phyloP scores from a whole-genome alignment of 495 filamentous ascomycete species.

The Podospora bellae-mahoneyi region DNA sequence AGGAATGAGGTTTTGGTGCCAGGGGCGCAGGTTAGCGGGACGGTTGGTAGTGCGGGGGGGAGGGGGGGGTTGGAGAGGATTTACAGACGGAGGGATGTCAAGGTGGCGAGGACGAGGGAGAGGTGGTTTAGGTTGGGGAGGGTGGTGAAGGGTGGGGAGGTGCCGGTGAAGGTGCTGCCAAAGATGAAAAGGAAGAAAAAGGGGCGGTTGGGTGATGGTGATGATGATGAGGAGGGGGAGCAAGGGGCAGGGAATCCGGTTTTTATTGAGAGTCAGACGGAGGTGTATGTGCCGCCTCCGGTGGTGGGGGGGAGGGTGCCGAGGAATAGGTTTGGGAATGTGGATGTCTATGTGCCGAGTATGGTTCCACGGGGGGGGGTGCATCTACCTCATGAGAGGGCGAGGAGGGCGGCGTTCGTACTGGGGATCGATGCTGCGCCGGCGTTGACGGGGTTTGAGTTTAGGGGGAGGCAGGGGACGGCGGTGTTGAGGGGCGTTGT shows the following conservation, averaged over 20 bases:
- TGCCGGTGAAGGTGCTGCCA: conserved; percentile 68
- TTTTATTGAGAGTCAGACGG: conserved; percentile 74
- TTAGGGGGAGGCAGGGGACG: conserved; percentile 76
- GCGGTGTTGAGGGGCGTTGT: conserved; percentile 74
- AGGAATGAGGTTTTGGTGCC: conserved; percentile 72
- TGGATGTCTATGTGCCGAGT: conserved; percentile 86
- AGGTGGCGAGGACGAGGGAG: conserved; percentile 67
- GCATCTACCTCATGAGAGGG: conserved; percentile 60
- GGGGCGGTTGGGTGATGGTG: conserved; percentile 41
- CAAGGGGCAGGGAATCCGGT: conserved; percentile 49
- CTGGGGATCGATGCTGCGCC: conserved; percentile 83
- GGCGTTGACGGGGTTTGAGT: conserved; percentile 86
- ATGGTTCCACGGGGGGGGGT: conserved; percentile 85
- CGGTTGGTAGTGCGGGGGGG: conserved; percentile 67
- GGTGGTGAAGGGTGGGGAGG: conserved; percentile 68
- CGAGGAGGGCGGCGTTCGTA: conserved; percentile 68
- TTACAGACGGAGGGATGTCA: conserved; percentile 77
- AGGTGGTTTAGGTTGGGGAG: conserved; percentile 86
- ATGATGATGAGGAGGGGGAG: conserved; percentile 27
- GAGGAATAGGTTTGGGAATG: conserved; percentile 81
- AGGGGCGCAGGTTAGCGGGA: conserved; percentile 69
- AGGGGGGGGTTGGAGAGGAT: conserved; percentile 54
- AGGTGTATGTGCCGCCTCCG: conserved; percentile 68
- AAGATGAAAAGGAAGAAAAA: conserved; percentile 33
- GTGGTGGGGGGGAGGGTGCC: conserved; percentile 73